These are phyloP conservation scores for Aspergillus funiculosus DNA, from an alignment of 495 filamentous ascomycete genomes.

Conservation along the genomic window DNA sequence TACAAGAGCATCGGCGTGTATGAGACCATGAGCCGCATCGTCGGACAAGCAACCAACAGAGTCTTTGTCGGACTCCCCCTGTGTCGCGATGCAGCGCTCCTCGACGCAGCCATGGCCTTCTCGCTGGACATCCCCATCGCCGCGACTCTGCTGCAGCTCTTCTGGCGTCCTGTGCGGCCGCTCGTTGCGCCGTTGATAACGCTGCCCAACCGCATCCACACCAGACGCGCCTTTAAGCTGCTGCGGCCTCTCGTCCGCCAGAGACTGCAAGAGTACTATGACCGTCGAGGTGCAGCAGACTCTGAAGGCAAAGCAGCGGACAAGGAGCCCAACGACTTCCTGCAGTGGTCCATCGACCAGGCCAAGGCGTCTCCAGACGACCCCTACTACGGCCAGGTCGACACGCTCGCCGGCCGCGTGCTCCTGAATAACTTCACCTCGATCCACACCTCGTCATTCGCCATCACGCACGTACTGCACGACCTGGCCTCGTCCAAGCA, in stretches of 20 bases:
- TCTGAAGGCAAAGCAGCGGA: no score
- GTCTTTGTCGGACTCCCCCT: background rate
- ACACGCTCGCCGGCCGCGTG: background rate
- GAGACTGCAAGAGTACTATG: background rate
- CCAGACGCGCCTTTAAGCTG: background rate
- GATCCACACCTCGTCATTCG: background rate
- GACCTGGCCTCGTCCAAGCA: background rate
- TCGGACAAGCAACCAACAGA: background rate
- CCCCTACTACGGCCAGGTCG: background rate
- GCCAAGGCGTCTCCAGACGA: background rate
- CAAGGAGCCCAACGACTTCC: background rate
- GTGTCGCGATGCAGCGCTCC: background rate
- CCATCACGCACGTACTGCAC: background rate
- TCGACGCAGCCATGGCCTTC: background rate
- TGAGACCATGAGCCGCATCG: background rate
- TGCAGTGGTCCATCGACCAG: background rate
- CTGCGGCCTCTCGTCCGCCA: background rate
- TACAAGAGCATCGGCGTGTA: background rate
- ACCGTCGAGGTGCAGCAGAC: no score
- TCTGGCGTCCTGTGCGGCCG: background rate
- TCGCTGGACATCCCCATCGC: background rate
- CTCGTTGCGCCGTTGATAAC: background rate
- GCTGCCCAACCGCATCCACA: background rate
- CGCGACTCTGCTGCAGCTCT: background rate
- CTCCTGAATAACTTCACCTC: background rate